Base-by-base conservation (phyloP, 129 eudicot species). In the Heracleum sosnowskyi region DNA sequence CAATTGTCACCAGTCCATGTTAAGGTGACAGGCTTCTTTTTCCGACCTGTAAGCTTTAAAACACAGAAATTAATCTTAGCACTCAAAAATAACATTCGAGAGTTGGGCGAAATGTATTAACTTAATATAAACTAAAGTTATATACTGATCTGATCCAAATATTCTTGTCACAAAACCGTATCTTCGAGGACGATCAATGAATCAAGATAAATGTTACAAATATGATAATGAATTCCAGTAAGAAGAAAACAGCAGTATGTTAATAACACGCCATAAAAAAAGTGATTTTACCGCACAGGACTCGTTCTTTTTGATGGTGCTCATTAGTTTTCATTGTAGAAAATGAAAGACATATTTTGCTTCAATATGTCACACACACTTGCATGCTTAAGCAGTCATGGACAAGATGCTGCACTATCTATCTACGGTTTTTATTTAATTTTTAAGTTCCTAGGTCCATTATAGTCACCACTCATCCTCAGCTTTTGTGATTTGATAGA, bases 21-120 rank as follows among this genome's bases (percentile, higher is more conserved):
- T 76, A 95, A 86, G 3, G 83, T 88, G 71, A 91, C 80, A 55
- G 92, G 81, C 86, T 82, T 83, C 92, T 78, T 95, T 84, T 81
- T 87, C 7, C 87, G 83, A 79, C 98, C 97, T 84, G 96, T 88
- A 84, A 95, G 96, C 98, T 95, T 83, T 75, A 76, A 78, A 46
- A 73, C 37, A 45, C 63, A 66, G 16, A 55, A 29, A 51, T 51
- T 55, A 62, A 78, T 62, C 71, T 81, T 66, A 77, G 72, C 53
- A n/a, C 62, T 12, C 17, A 10, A 3, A 26, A n/a, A 57, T 2
- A n/a, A 60, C 17, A 60, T 26, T 60, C 51, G 18, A 75, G 62
- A 16, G 46, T 44, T 28, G 4, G 8, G 53, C 11, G 29, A 74
- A 74, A 24, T 45, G 20, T 28, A 44, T 7, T 8, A 7, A n/a